These are phyloP conservation scores for Hypoxylon rubiginosum DNA, from an alignment of 2,329 filamentous ascomycete species.

Conservation along the genomic window DNA sequence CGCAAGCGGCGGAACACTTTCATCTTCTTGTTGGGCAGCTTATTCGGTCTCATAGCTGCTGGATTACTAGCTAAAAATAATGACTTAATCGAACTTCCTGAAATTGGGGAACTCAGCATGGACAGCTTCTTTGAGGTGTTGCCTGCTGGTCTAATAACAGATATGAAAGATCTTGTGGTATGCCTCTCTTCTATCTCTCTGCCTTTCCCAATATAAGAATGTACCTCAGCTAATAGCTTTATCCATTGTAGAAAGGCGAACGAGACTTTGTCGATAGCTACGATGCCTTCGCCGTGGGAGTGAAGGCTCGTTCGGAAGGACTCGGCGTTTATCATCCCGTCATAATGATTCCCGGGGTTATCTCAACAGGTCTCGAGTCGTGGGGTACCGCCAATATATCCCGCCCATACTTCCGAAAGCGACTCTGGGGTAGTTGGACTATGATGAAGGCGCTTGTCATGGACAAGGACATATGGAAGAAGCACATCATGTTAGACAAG, in stretches of 20 bases:
- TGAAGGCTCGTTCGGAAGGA: conserved; percentile 85
- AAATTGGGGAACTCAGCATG: conserved; percentile 80
- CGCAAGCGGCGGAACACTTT: conserved; percentile 83
- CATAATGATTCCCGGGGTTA: conserved; percentile 97
- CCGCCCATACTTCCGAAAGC: conserved; percentile 91
- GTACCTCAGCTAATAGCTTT: conserved; percentile 33
- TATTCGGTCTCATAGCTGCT: conserved; percentile 91
- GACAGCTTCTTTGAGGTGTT: conserved; percentile 89
- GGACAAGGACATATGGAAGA: conserved; percentile 95
- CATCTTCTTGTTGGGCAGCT: conserved; percentile 86
- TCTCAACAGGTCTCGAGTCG: conserved; percentile 95
- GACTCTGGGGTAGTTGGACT: conserved; percentile 97
- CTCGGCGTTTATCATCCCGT: conserved; percentile 86
- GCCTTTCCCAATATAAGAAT: conserved; percentile 18
- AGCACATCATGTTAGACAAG: conserved; percentile 96
- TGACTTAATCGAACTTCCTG: conserved; percentile 86
- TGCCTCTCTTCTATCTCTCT: conserved; percentile 49
- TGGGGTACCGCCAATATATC: conserved; percentile 93
- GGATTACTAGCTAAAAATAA: conserved; percentile 91
- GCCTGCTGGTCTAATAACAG: conserved; percentile 85
- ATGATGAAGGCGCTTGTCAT: conserved; percentile 97
- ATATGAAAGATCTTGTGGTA: conserved; percentile 88
- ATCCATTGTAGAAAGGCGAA: conserved; percentile 76
- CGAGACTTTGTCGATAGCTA: conserved; percentile 86
- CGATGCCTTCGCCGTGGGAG: conserved; percentile 92